Base-by-base conservation (phyloP, 768 basidiomycete genomes). In the Astraeus odoratus region DNA sequence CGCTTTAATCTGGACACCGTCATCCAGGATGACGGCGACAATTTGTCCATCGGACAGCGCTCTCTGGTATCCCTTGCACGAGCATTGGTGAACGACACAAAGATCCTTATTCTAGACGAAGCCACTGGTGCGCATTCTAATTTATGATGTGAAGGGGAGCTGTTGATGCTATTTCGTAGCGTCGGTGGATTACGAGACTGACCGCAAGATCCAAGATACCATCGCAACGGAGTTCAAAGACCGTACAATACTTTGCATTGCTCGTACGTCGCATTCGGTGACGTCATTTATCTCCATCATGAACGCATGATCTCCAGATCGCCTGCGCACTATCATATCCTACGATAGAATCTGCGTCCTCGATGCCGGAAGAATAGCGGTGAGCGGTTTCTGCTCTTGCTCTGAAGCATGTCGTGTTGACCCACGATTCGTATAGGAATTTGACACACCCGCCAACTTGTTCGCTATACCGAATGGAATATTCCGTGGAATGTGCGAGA, bases 291-390 rank as follows among this genome's bases (percentile, higher is more conserved):
- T 38, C 15, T 27, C 12, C n/a, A 15, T 15, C 4, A 44, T 45
- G 36, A 37, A 41, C 53, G 16, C 44, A 23, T 26, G 15, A 36
- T 13, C 33, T 37, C 37, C 58, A 81, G 88, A 95, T 63, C 84
- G 93, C 20, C 66, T 95, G 42, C 76, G 81, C 36, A 95, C 93
- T 2, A 92, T 95, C 55, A 81, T 93, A 49, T 74, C 78, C 10
- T 94, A 93, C 56, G 90, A 97, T 63, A 75, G 87, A 31, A 87
- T 96, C 26, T 83, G 89, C 54, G 92, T 94, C 15, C 78, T 95
- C 60, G 83, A 89, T 55, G 80, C 81, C 2, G 92, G 92, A 0
- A 66, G 69, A 44, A 84, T 93, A 45, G 81, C 78, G 44, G 81
- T 81, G 52, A 53, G 79, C 73, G 23, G 4, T 19, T 1, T 34